A percentile compares a stretch with the other conserved stretches of the same genome.
These are phyloP conservation scores for Ophiostoma sp. DNA, from an alignment of 2,329 filamentous ascomycete species.

Conservation along the genomic window DNA sequence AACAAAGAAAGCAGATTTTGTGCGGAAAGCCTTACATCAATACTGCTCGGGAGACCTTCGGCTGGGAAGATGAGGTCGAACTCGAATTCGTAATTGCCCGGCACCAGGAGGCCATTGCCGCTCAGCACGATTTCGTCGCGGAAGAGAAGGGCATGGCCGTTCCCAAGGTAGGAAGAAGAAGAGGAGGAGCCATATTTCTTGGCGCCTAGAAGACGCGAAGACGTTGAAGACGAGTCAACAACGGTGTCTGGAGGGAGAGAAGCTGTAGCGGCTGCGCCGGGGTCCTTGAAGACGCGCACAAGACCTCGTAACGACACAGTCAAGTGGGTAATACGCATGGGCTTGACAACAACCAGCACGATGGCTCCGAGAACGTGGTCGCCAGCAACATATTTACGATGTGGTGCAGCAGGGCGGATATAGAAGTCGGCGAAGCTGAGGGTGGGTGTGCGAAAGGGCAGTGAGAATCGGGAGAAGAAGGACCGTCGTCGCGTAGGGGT, in stretches of 20 bases:
- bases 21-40: slow-evolving; percentile 52
- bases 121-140: slow-evolving; percentile 77
- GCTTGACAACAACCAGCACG: slow-evolving; percentile 65
- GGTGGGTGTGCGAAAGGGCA: slow-evolving; percentile 46
- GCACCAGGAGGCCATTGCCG: slow-evolving; percentile 68
- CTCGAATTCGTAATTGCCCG: slow-evolving; percentile 72
- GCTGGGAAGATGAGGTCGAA: slow-evolving; percentile 36
- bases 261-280: slow-evolving; percentile 44
- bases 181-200: slow-evolving; percentile 14
- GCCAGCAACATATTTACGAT: slow-evolving; percentile 69
- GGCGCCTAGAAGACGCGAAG: slow-evolving; percentile 33
- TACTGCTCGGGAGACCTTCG: slow-evolving; percentile 69
- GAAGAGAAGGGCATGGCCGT: slow-evolving; percentile 74
- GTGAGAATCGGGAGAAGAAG: slow-evolving; percentile 49
- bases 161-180: slow-evolving; percentile 54
- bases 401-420: slow-evolving; percentile 69
- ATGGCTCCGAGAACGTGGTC: slow-evolving; percentile 70
- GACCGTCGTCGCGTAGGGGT: slow-evolving; percentile 33
- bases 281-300: slow-evolving; percentile 71
- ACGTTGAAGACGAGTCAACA: slow-evolving; percentile 30
- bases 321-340: slow-evolving; percentile 71
- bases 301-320: slow-evolving; percentile 73
- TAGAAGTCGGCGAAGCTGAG: slow-evolving; percentile 73
- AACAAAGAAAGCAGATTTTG: not conserved
- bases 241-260: slow-evolving; percentile 18